phyloP scores from a whole-genome alignment of 331 rosid genomes.

The Telfairia occidentalis region DNA sequence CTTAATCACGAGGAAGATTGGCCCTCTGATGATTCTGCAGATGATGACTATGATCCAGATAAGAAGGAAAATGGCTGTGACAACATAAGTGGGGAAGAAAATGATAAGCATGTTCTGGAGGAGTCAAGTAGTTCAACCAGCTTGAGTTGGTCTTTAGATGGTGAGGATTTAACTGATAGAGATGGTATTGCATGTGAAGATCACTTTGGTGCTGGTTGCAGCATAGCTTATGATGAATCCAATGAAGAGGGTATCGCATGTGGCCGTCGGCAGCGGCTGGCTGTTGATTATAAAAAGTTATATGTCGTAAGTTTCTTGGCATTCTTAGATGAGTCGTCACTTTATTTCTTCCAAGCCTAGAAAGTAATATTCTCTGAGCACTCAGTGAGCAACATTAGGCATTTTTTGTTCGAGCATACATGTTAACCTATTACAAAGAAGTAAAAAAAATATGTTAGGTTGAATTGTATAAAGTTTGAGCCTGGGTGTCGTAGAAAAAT shows the following conservation, averaged over 20 bases:
- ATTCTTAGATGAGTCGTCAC: background rate
- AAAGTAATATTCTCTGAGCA: background rate
- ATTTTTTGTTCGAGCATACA: background rate
- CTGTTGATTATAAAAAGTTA: conserved; percentile 75
- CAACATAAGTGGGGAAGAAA: conserved; percentile 31
- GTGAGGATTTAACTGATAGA: conserved; percentile 24
- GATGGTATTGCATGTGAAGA: conserved; percentile 24
- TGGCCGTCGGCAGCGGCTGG: conserved; percentile 65
- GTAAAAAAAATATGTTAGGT: background rate
- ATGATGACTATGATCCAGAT: conserved; percentile 76
- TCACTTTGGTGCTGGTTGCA: conserved; percentile 25
- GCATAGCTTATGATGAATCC: conserved; percentile 55
- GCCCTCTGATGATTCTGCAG: conserved; percentile 96
- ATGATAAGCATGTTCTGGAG: conserved; percentile 30
- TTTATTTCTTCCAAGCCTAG: background rate
- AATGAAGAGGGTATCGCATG: conserved; percentile 37
- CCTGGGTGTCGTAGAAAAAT: background rate
- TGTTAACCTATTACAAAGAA: background rate
- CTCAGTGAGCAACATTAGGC: background rate
- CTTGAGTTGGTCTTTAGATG: conserved; percentile 39
- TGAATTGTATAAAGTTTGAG: background rate
- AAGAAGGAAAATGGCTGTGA: conserved; percentile 38
- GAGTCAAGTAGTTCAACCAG: conserved; percentile 37
- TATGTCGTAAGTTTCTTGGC: conserved; percentile 48
- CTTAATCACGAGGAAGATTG: conserved; percentile 64